Evolutionary conservation across 2,329 filamentous ascomycete genomes (phyloP), one percentile per base, ranked within the genome.

Genomic region (Ceratocystis papillata): DNA sequence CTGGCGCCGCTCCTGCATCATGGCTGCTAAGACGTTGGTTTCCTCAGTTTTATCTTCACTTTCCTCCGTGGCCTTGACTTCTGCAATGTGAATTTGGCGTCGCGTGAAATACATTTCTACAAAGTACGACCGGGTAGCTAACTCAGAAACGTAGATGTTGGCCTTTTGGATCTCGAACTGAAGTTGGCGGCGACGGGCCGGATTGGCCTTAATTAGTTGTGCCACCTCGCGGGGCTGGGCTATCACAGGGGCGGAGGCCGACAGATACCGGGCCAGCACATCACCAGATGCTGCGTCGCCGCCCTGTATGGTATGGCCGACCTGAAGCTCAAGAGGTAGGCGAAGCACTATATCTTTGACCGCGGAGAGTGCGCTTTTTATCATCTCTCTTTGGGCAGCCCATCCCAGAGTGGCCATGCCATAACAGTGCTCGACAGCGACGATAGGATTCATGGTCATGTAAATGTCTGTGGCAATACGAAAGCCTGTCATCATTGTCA

Each of bases 161-260:
- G 90, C 89, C 73, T 95, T 96, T 73, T 96, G 90, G 37, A 96
- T 94, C 75, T 96, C 91, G 70, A 87, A 90, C 72, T 94, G 89
- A 3, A 91, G 74, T 65, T 80, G 78, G 1, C 83, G 79, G 1
- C 83, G 79, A 2, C 79, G 77, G 30, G 76, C 73, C 1, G 80
- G 79, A 30, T 83, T 76, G 22, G 76, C 74, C 65, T 79, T 78
- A 67, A 83, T 77, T 6, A 78, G 74, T 48, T 77, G 79, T 69
- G 84, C 81, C 7, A 77, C 71, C 0, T 79, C 78, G 68, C 79
- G 77, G 5, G 75, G 74, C 64, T 74, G 76, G n/a, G 77, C 76
- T 12, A 75, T 73, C n/a, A 78, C 77, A 63, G 80, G 77, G 30
- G 79, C 73, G 20, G 71, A 72, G 2, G 76, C 75, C 2, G 63